Base-by-base conservation (phyloP, 306 rosid species). In the Cucumis hystrix region DNA sequence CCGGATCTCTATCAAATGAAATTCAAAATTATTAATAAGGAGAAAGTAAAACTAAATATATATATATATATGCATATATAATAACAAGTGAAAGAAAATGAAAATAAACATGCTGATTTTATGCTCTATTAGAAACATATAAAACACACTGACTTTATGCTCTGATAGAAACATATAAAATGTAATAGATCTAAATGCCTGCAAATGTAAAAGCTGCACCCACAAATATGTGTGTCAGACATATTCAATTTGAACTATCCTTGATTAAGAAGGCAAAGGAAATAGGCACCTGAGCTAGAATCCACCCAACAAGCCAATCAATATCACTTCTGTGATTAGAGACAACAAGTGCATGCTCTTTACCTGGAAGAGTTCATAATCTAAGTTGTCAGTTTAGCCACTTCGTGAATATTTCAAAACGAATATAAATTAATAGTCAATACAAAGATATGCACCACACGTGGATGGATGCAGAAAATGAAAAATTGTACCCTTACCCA, bases 291-390 rank as follows among this genome's bases (percentile, higher is more conserved):
- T 91, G 90, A 80, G 97, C 94, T 79, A 90, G 79, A 78, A 90
- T 84, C 98, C 97, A 91, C 83, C 96, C 96, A 85, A 91, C 91
- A 77, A 93, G 97, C 98, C 98, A 93, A 83, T 93, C 97, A 77
- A 91, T 91, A 59, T 91, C 98, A 84, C 98, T 94, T 89, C 77
- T 88, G 80, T 94, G 98, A 85, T 94, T 94, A 82, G 70, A 90
- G 76, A 91, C 43, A 67, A 88, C 87, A 81, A 94, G 97, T 7
- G 98, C 98, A 68, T 91, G 97, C 78, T 94, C 98, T 86, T 88
- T 87, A 76, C 97, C 97, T 94, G 91, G 64, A 82, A 85, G 87
- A 75, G 80, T 57, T 30, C 20, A 43, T 43, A 69, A 55, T 74
- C 64, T 37, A 74, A 80, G 64, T 37, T 77, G 64, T 81, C 57